Conservation (phyloP, 1,139 yeast genomes). For the Saccharomyces pastorianus region DNA sequence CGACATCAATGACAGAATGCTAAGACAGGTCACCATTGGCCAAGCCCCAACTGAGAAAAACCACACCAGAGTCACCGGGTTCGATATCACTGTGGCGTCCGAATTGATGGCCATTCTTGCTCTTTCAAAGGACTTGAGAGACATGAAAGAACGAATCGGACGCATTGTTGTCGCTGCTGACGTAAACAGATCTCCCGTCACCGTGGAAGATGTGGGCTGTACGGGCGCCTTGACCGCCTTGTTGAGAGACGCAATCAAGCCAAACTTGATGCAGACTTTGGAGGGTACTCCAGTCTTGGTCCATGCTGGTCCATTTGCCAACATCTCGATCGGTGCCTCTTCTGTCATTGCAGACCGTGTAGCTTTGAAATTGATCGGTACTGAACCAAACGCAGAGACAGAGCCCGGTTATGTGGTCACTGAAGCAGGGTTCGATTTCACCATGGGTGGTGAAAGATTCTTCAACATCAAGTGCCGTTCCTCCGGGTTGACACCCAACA, state of each 20-base stretch:
- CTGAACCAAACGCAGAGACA: conserved; percentile 43
- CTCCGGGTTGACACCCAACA: conserved; percentile 63
- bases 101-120: conserved; percentile 98
- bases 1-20: conserved; percentile 89
- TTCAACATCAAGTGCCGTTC: conserved; percentile 73
- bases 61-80: conserved; percentile 79
- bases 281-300: conserved; percentile 98
- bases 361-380: conserved; percentile 89
- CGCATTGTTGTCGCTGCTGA: conserved; percentile 84
- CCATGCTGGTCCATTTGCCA: conserved; percentile 98
- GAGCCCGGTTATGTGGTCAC: conserved; percentile 64
- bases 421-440: conserved; percentile 80
- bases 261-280: conserved; percentile 94
- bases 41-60: conserved; percentile 95
- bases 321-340: conserved; percentile 93
- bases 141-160: conserved; percentile 86
- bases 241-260: conserved; percentile 94
- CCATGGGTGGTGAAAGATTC: conserved; percentile 86
- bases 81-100: conserved; percentile 93
- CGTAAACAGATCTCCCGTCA: conserved; percentile 75
- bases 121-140: conserved; percentile 70
- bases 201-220: conserved; percentile 93
- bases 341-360: conserved; percentile 92
- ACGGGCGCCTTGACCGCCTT: conserved; percentile 96
- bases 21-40: conserved; percentile 87